phyloP scores from a whole-genome alignment of 768 basidiomycete genomes.

The Scleroderma citrinum region DNA sequence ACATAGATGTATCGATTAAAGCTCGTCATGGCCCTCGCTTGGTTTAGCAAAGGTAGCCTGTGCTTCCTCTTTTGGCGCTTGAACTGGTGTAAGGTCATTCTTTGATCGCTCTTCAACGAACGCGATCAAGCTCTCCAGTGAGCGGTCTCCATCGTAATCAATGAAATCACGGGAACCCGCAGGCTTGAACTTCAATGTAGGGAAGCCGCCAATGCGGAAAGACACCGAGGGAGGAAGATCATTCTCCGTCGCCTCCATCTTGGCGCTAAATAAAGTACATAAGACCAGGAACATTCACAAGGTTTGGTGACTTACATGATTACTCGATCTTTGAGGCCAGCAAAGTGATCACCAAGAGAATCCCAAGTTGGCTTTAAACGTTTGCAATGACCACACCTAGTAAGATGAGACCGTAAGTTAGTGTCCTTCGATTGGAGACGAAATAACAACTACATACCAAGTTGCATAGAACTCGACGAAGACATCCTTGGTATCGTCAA shows the following conservation, averaged over 20 bases:
- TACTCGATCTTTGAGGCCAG: conserved; percentile 64
- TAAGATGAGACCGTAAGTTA: not conserved
- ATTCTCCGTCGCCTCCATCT: conserved; percentile 95
- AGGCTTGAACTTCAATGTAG: conserved; percentile 93
- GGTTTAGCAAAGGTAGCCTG: conserved; percentile 23
- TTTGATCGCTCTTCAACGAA: conserved; percentile 80
- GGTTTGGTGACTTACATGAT: conserved; percentile 54
- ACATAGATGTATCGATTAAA: conserved; percentile 13
- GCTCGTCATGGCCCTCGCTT: conserved; percentile 23
- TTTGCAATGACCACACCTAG: conserved; percentile 92
- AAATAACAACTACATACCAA: conserved; percentile 55
- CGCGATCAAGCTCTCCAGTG: conserved; percentile 76
- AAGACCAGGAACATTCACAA: not conserved
- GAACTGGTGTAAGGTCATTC: conserved; percentile 52
- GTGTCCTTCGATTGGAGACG: not conserved
- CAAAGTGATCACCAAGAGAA: conserved; percentile 79
- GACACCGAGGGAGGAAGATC: conserved; percentile 85
- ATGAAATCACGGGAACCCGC: conserved; percentile 84
- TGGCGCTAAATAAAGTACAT: conserved; percentile 52
- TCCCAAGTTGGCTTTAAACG: conserved; percentile 96
- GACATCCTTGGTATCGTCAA: conserved; percentile 87
- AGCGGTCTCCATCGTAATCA: conserved; percentile 91
- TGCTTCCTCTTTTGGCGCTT: conserved; percentile 17
- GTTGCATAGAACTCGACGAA: conserved; percentile 97
- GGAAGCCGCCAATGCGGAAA: conserved; percentile 87